These are phyloP conservation scores for Kluyveromyces lactis DNA, from an alignment of 805 yeast species.

Conservation along the genomic window DNA sequence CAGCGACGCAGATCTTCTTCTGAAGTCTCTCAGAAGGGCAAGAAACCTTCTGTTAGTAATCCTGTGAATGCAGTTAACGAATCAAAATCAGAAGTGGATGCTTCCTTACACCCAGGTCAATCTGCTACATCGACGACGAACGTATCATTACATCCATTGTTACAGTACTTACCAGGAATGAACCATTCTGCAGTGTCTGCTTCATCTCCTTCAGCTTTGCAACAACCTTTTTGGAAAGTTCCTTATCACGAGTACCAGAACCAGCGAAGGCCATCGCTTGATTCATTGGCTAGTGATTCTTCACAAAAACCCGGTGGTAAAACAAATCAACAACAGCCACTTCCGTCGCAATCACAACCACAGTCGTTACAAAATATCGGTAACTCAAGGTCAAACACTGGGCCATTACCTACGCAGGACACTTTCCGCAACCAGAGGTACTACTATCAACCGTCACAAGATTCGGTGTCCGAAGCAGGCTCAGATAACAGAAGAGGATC, in stretches of 20 bases:
- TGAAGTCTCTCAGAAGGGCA: neutral
- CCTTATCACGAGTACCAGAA: slow-evolving; percentile 28
- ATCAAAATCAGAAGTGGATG: neutral
- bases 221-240: slow-evolving; percentile 31
- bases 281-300: slow-evolving; percentile 24
- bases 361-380: neutral
- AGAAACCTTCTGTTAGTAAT: neutral
- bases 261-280: slow-evolving; percentile 26
- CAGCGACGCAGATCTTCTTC: neutral
- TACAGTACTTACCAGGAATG: slow-evolving; percentile 20
- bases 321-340: neutral
- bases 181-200: neutral
- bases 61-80: neutral
- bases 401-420: neutral
- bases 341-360: neutral
- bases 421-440: neutral
- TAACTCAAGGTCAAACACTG: neutral
- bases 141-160: slow-evolving; percentile 26
- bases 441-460: slow-evolving; percentile 5
- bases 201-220: slow-evolving; percentile 3
- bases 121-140: neutral
- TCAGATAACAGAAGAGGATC: slow-evolving; percentile 19
- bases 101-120: neutral
- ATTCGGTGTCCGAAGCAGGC: slow-evolving; percentile 7
- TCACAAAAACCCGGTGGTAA: slow-evolving; percentile 14